Evolutionary conservation across 1,284 basidiomycete species (phyloP), one percentile per base, ranked within the genome.

Genomic region (Mycena sp.): DNA sequence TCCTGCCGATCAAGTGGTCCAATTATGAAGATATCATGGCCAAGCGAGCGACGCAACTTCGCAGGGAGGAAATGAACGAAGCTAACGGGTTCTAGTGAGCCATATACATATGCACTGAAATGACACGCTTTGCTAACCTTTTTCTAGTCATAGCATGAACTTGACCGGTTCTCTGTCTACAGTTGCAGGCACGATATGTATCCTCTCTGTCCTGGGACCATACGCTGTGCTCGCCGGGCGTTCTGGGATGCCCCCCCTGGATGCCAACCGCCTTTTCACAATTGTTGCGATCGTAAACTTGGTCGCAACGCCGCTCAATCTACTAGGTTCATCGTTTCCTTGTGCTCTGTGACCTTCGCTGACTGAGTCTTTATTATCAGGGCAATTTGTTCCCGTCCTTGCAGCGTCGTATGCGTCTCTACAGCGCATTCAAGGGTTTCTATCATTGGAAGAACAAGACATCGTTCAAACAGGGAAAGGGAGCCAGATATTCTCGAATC

Each of bases 331-430:
- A 14, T 35, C 32, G 32, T 14, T 14, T 14, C 7, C 14, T 35
- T 14, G 14, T 14, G 9, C 9, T 35, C 32, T 35, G 32, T 35
- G 32, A 9, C 32, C 9, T 35, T 35, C 32, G 14, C 9, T 35
- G n/a, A 35, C 9, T 35, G 14, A 35, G 38, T 9, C 21, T 30
- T 40, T 3, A 25, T 16, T 17, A n/a, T 28, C 12, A 23, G 43
- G 72, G 71, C 4, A 70, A 67, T 38, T 57, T 55, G 25, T 58
- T 72, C 38, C 73, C 73, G 6, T 61, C 63, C 9, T 30, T 74
- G 5, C 60, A 69, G 73, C 73, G 19, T 67, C 70, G 4, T 68
- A 59, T 43, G 65, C 71, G 30, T 71, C 70, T 12, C 45, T 74
- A 49, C 57, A 65, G 52, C 66, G 73, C 2, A 70, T 74, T 40